phyloP scores from a whole-genome alignment of 2,329 filamentous ascomycete genomes.

The Pseudogymnoascus sp. region DNA sequence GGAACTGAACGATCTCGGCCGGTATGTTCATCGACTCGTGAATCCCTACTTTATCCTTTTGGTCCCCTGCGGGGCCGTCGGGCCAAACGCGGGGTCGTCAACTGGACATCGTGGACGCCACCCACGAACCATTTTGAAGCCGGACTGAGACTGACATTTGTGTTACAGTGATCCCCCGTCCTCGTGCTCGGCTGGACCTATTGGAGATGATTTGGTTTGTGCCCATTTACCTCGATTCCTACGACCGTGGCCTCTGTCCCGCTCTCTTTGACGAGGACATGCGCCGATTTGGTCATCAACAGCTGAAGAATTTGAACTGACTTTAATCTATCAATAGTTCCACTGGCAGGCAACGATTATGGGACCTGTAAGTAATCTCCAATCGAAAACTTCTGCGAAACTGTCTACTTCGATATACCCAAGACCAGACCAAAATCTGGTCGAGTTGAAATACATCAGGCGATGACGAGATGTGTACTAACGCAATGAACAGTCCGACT shows the following conservation, averaged over 20 bases:
- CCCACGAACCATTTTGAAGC: neutral
- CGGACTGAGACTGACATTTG: constrained; percentile 18
- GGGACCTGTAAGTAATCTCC: constrained; percentile 73
- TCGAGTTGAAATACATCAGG: neutral
- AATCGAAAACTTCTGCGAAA: constrained; percentile 20
- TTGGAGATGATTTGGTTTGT: constrained; percentile 96
- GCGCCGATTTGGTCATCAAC: constrained; percentile 5
- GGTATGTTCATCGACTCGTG: constrained; percentile 47
- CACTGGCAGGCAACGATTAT: constrained; percentile 99
- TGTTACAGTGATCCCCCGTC: constrained; percentile 82
- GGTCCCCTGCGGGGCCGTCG: constrained; percentile 23
- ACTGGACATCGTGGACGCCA: constrained; percentile 29
- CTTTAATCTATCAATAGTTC: constrained; percentile 53
- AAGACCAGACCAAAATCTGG: neutral
- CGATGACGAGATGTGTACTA: constrained; percentile 16
- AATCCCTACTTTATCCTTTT: neutral
- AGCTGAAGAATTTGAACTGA: constrained; percentile 27
- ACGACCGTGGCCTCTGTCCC: constrained; percentile 1
- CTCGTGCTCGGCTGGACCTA: constrained; percentile 94
- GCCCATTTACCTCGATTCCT: neutral
- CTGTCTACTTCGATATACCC: neutral
- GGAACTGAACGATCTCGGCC: constrained; percentile 83
- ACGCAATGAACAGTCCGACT: constrained; percentile 61
- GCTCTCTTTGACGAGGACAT: neutral
- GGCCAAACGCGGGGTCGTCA: constrained; percentile 26